Conservation (phyloP, 1,284 basidiomycete genomes). For the Microbotryum lychnidis-dioicae region DNA sequence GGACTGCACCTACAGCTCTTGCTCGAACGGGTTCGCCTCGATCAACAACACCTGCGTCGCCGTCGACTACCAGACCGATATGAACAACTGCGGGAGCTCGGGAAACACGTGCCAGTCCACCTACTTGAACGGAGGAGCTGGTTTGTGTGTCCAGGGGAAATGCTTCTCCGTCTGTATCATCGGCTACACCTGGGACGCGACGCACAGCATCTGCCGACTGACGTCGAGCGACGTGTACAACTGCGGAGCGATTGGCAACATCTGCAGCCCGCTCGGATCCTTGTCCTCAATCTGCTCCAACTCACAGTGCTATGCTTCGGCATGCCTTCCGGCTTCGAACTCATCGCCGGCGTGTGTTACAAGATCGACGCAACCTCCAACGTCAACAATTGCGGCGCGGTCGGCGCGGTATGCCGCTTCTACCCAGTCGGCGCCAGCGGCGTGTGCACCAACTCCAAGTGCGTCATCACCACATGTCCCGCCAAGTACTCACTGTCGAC, state of each 20-base stretch:
- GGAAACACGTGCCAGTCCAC: background rate
- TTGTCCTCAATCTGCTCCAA: background rate
- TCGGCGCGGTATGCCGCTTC: background rate
- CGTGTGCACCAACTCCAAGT: background rate
- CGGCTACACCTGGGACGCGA: background rate
- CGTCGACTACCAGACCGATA: background rate
- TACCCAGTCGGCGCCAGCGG: slow-evolving; percentile 1
- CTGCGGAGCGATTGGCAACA: slow-evolving; percentile 2
- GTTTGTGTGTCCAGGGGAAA: background rate
- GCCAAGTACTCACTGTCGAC: background rate
- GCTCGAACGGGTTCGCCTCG: slow-evolving; percentile 10
- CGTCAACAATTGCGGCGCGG: slow-evolving; percentile 12
- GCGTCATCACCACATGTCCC: background rate
- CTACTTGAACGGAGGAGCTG: background rate
- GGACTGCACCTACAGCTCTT: slow-evolving; percentile 3
- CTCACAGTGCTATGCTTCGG: background rate
- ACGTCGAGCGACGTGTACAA: slow-evolving; percentile 7
- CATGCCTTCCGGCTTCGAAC: background rate
- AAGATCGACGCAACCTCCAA: slow-evolving; percentile 2
- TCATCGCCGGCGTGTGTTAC: background rate
- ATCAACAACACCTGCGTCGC: slow-evolving; percentile 3
- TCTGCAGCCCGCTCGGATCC: background rate
- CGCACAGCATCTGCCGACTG: background rate
- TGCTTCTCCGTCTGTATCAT: background rate
- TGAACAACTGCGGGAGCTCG: background rate